Evolutionary conservation across 495 filamentous ascomycete genomes (phyloP).

Genomic region (Paragyromitra xinjiangensis): DNA sequence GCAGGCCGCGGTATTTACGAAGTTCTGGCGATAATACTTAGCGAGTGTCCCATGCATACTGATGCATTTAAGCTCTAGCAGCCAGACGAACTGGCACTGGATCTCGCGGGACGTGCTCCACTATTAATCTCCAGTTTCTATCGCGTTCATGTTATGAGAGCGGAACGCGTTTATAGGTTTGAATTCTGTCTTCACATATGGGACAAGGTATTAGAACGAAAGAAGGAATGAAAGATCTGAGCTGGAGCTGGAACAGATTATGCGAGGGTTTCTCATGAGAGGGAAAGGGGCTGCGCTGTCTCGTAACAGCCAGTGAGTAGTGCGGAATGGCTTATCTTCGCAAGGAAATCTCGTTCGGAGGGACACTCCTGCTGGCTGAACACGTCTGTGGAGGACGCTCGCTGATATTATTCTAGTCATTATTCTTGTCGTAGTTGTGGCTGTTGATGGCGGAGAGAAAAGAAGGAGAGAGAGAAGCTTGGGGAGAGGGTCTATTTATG

Average conservation of each 20-base stretch:
- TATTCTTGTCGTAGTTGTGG: not conserved
- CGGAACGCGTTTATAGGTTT: not conserved
- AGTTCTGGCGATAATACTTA: constrained; percentile 18
- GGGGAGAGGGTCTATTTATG: not conserved
- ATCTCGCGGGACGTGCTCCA: constrained; percentile 3
- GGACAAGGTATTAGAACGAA: not conserved
- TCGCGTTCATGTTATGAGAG: not conserved
- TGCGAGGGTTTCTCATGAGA: not conserved
- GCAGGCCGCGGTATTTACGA: constrained; percentile 16
- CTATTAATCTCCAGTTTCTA: constrained; percentile 12
- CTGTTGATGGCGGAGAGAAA: not conserved
- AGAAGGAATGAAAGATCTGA: constrained; percentile 1
- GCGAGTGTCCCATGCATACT: constrained; percentile 8
- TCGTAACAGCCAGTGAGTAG: constrained; percentile 13
- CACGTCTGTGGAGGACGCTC: not conserved
- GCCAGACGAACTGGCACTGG: not conserved
- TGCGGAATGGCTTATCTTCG: constrained; percentile 21
- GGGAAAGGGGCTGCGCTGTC: constrained; percentile 12
- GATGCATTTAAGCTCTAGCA: constrained; percentile 8
- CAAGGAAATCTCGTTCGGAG: constrained; percentile 4
- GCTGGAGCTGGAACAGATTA: not conserved
- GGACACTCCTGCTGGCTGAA: constrained; percentile 8
- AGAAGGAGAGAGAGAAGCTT: not conserved
- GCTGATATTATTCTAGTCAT: not conserved
- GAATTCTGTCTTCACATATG: not conserved